phyloP scores from a whole-genome alignment of 2,329 filamentous ascomycete species.

The Claviceps humidiphila region DNA sequence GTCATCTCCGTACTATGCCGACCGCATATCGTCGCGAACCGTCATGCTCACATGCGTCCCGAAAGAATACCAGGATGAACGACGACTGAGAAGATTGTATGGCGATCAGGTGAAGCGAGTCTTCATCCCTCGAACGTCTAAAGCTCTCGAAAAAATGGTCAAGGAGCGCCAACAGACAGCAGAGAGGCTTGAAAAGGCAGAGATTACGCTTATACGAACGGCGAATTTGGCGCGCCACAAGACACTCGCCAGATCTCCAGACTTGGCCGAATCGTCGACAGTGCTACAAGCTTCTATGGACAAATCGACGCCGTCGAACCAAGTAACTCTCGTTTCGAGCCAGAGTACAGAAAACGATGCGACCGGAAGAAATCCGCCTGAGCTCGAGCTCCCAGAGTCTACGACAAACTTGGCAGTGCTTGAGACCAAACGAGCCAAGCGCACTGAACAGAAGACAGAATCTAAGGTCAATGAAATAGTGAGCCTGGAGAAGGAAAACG shows the following conservation, averaged over 20 bases:
- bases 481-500: neutral
- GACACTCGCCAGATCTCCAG: conserved; percentile 1
- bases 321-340: conserved; percentile 1
- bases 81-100: conserved; percentile 67
- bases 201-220: conserved; percentile 70
- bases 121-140: conserved; percentile 70
- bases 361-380: neutral
- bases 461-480: neutral
- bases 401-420: conserved; percentile 1
- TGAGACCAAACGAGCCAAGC: neutral
- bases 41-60: conserved; percentile 84
- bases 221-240: conserved; percentile 59
- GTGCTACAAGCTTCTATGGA: neutral
- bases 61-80: conserved; percentile 60
- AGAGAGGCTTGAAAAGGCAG: conserved; percentile 71
- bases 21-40: conserved; percentile 77
- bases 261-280: neutral
- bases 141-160: conserved; percentile 67
- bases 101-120: conserved; percentile 68
- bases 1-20: conserved; percentile 69
- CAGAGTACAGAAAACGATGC: conserved; percentile 2
- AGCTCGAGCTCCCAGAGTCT: conserved; percentile 6
- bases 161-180: conserved; percentile 69
- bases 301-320: conserved; percentile 2
- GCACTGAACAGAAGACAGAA: neutral